Conservation (phyloP, 257 asterid genomes). For the Nicotiana knightiana region DNA sequence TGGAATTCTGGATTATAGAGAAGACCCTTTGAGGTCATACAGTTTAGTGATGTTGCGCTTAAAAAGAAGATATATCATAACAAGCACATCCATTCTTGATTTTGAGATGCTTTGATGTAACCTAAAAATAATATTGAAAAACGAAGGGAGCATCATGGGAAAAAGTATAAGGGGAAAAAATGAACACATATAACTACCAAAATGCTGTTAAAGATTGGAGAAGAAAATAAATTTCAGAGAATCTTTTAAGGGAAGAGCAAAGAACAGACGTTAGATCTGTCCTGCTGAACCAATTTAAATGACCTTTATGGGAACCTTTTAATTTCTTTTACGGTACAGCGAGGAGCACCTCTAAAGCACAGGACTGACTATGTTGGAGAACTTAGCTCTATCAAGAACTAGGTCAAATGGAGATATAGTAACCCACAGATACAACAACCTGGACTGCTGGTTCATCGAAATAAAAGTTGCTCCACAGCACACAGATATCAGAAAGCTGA, state of each 20-base stretch:
- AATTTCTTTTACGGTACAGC: neutral
- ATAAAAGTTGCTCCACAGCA: constrained; percentile 1
- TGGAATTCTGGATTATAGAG: constrained; percentile 75
- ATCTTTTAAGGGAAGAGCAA: neutral
- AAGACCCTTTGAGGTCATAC: constrained; percentile 93
- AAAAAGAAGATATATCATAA: constrained; percentile 93
- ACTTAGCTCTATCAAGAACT: neutral
- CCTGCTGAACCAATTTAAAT: neutral
- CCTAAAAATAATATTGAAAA: constrained; percentile 38
- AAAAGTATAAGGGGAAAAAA: neutral
- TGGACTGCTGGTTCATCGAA: neutral
- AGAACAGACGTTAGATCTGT: neutral
- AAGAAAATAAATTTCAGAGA: neutral
- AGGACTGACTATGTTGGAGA: neutral
- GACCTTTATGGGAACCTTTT: neutral
- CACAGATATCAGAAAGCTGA: neutral
- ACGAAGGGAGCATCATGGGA: neutral
- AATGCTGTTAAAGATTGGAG: neutral
- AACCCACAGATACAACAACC: constrained; percentile 2
- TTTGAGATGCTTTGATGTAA: constrained; percentile 65
- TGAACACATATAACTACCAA: neutral
- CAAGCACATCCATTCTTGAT: constrained; percentile 80
- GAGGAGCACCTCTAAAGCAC: neutral
- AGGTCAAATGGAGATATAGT: neutral
- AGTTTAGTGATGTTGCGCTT: constrained; percentile 69